Evolutionary conservation across 176 grass and related monocot species (phyloP), one percentile per base, ranked within the genome.

Genomic region (Coix lacrymajobi): DNA sequence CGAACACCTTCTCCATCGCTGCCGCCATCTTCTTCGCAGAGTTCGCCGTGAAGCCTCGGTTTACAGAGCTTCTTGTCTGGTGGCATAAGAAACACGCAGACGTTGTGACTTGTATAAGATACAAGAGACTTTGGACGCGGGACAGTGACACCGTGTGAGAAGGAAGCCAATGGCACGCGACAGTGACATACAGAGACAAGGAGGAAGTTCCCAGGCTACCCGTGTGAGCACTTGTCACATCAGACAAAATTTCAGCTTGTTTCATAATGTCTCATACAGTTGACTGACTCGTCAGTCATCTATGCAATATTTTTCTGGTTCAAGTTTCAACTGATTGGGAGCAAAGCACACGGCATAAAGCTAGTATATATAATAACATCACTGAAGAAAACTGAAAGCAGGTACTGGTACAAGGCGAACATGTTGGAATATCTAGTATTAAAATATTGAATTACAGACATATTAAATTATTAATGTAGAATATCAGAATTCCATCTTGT

Each of bases 1-100:
- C 73, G 63, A 88, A 90, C 15, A 97, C 85, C 76, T 94, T 97
- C 62, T 85, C 81, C 68, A 38, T 46, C 24, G 36, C 63, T 22
- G 17, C 63, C 32, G 7, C 33, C 71, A 38, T 54, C 33, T 54
- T 76, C 70, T 19, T 83, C 26, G 40, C 70, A 22, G 56, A 63
- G 66, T 19, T 73, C 44, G 75, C 86, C 8, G 6, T 24, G 82
- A 39, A 48, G 36, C 19, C 9, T 85, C 11, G 31, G 39, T 43
- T 14, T 8, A 31, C 10, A 37, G 75, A 79, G 41, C 15, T 57
- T 24, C 69, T 66, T 48, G 41, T 71, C 12, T 30, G 54, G 7
- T 32, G 71, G 80, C 25, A 62, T 26, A 82, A 45, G 80, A 43
- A 78, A 79, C 56, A 40, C 43, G 67, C 57, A 34, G 65, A 62